Base-by-base conservation (phyloP, 1,284 basidiomycete species). In the Wolfiporia cocos region DNA sequence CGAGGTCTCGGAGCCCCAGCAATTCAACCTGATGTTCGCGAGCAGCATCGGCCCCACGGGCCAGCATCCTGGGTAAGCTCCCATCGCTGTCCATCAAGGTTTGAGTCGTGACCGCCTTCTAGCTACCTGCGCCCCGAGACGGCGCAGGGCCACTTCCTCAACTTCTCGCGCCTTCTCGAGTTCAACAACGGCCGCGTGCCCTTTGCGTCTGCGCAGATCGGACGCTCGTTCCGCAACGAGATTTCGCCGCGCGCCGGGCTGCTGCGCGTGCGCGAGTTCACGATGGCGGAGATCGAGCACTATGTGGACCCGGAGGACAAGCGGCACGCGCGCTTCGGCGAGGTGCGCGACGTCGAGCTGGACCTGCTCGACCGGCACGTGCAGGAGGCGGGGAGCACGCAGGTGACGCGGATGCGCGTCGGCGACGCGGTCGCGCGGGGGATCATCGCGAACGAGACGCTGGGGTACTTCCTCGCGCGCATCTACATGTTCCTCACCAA, bases 261-360 rank as follows among this genome's bases (percentile, higher is more conserved):
- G 36, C 76, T 99, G 39, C 92, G 96, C 52, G 96, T 99, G 32
- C 87, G 95, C 52, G 96, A 99, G 64, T 99, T 99, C 70, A 96
- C 91, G 28, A 97, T 99, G 95, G 96, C 93, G 42, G 96, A 99
- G 71, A 97, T 99, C 64, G 96, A 99, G 69, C 95, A 99, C 71
- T 99, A 75, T 57, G 95, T 99, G 54, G 95, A 99, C 70, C 96
- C 95, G 5, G 74, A 79, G 41, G 86, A 97, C 72, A 99, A 99
- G 72, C 69, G 66, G 18, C 96, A 99, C 67, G 70, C 78, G 19
- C 79, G 84, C 26, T 99, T 99, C 73, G 61, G 63, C 46, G 90
- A 95, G 55, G 81, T 91, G 50, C 78, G 81, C 49, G 76, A 92
- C 55, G 70, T 92, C 50, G 76, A 73, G 32, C 74, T 98, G 30